Evolutionary conservation across 768 basidiomycete species (phyloP), one percentile per base, ranked within the genome.

Genomic region (Hygrophorus russula): DNA sequence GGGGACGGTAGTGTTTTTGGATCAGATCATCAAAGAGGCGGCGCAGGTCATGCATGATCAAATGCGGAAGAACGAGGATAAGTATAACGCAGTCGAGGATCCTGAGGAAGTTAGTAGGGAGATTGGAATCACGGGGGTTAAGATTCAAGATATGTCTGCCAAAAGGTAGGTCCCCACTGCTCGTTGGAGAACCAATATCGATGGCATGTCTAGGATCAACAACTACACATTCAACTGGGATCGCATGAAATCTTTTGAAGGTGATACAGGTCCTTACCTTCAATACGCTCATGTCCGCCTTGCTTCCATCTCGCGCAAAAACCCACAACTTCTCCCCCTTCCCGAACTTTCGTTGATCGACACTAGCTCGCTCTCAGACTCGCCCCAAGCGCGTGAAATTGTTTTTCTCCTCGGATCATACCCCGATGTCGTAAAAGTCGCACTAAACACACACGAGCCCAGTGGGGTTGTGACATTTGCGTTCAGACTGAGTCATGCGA

Each of bases 251-350:
- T 90, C 89, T 28, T 96, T 94, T 60, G 90, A 96, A 60, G 93
- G 93, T 35, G 93, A 97, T 63, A 93, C 90, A 0, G 90, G 89
- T 1, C 89, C 91, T 0, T 97, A 96, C 67, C 78, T 97, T 19
- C 93, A 97, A 68, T 97, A 97, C 60, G 89, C 91, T 0, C 93
- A 96, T 64, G 92, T 92, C 52, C 87, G 93, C 14, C 70, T 97
- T 24, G 75, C 83, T 5, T 96, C 92, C 1, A 82, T 97, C 56
- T 79, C 78, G 51, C 87, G 92, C 45, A 93, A 94, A 63, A 92
- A 93, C 63, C 88, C 89, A 1, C 74, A 86, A 46, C 79, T 93
- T 24, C 64, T 87, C 32, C 82, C 90, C 14, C 78, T 89, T 8
- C 85, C 86, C 0, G 60, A 73, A 0, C 74, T 76, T 7, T 66